Evolutionary conservation across 495 filamentous ascomycete genomes (phyloP), one percentile per base, ranked within the genome.

Genomic region (Terfezia claveryi): DNA sequence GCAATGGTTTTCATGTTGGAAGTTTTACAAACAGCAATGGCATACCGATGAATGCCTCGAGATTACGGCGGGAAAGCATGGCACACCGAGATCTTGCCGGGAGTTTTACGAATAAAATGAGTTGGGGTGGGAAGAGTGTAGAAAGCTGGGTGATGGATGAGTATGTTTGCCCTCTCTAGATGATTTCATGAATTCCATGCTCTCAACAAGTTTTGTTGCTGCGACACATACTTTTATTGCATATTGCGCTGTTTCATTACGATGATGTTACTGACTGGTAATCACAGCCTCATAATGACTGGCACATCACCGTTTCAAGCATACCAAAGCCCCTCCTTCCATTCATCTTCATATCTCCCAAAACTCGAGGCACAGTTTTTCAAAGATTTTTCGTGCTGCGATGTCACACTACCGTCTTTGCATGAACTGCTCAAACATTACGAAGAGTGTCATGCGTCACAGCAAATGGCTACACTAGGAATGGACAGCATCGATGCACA

Each of bases 281-380:
- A 56, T 38, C 49, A 16, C 62, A 98, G 89, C 67, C 91, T 95
- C 65, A 81, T 91, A 62, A 95, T 95, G 87, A 81, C 83, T 53
- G 89, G 91, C 56, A 94, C 91, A 14, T 98, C 91, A 16, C 91
- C 91, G 14, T 93, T 87, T 66, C 41, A 46, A 20, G 72, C 69
- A 37, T 86, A 92, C 64, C 83, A 91, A 67, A 93, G 89, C 17
- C 87, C 92, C 2, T 95, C 89, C 8, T 95, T 82, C 61, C 92
- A 98, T 64, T 98, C 91, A 8, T 94, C 89, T 0, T 96, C 91
- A 36, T 98, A 98, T 69, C 78, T 96, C 44, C 91, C 91, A 8
- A 96, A 95, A 68, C 76, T 96, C 64, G 91, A 98, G 71, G 92
- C 92, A 53, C 86, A 85, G 66, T 96, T 94, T 66, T 87, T 95